phyloP scores from a whole-genome alignment of 331 rosid genomes.

The Prunus yedoensis region DNA sequence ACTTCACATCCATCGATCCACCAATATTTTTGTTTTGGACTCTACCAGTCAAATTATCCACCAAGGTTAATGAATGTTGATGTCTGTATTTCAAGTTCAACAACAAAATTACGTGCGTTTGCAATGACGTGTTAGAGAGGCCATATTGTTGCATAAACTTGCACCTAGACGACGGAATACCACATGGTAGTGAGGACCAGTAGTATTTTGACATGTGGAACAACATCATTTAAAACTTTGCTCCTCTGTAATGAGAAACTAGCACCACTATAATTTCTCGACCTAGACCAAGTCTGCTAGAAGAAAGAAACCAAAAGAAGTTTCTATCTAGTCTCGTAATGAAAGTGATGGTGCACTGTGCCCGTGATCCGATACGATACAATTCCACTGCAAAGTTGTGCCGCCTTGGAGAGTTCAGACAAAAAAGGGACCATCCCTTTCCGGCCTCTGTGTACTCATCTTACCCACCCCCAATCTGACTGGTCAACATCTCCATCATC shows the following conservation, averaged over 20 bases:
- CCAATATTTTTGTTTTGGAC: not conserved
- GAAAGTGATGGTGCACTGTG: slow-evolving; percentile 11
- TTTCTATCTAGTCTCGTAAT: slow-evolving; percentile 14
- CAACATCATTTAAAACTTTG: too few species aligned
- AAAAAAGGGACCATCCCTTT: slow-evolving; percentile 29
- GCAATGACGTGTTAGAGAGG: slow-evolving; percentile 1
- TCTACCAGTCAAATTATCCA: not conserved
- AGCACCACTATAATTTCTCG: too few species aligned
- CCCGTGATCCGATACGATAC: not conserved
- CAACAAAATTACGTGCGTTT: too few species aligned
- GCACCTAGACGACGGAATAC: too few species aligned
- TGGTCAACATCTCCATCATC: not conserved
- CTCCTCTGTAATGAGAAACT: too few species aligned
- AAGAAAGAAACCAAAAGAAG: not conserved
- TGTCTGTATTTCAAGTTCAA: too few species aligned
- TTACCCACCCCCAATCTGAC: slow-evolving; percentile 10
- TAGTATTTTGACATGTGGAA: too few species aligned
- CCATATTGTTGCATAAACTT: not conserved
- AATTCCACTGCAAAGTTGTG: not conserved
- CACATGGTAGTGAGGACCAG: too few species aligned
- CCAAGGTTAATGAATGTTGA: too few species aligned
- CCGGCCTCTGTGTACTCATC: slow-evolving; percentile 14
- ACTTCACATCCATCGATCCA: not conserved
- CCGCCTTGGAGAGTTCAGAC: not conserved
- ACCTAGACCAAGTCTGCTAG: too few species aligned